Evolutionary conservation across 2,329 filamentous ascomycete species (phyloP).

Genomic region (Aspergillus aculeatus): DNA sequence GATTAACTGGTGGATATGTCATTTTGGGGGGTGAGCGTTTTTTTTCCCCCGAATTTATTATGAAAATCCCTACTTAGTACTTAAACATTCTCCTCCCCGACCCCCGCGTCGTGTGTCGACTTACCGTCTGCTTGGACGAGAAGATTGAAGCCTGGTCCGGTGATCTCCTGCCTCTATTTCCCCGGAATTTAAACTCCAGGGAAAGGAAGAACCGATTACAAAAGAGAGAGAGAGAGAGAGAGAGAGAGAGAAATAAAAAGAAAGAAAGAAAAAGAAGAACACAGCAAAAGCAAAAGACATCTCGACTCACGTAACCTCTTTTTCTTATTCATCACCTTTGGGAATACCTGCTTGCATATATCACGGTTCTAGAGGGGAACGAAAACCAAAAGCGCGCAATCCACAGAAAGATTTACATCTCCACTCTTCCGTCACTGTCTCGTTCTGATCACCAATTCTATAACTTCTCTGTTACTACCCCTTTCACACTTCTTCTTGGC

Average conservation of each 20-base stretch:
- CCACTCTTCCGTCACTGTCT: constrained; percentile 20
- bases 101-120: constrained; percentile 22
- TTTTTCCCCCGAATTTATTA: constrained; percentile 1
- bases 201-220: no score
- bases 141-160: constrained; percentile 12
- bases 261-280: no score
- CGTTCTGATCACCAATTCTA: constrained; percentile 2
- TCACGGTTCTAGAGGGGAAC: constrained; percentile 5
- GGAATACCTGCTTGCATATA: neutral
- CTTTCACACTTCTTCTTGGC: neutral
- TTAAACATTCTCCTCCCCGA: constrained; percentile 32
- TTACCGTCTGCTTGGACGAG: constrained; percentile 23
- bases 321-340: no score
- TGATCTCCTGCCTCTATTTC: neutral
- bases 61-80: constrained; percentile 16
- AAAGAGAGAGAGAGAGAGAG: no score
- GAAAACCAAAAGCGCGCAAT: constrained; percentile 10
- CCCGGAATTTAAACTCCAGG: neutral
- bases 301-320: neutral
- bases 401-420: constrained; percentile 21
- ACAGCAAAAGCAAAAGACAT: neutral
- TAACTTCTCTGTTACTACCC: constrained; percentile 5
- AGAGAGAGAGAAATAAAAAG: no score
- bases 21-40: neutral
- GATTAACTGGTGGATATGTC: constrained; percentile 7